Percentiles rank a stretch among this genome's conserved stretches.
phyloP scores from a whole-genome alignment of 1,139 yeast genomes.

The Yamadazyma diospyri region DNA sequence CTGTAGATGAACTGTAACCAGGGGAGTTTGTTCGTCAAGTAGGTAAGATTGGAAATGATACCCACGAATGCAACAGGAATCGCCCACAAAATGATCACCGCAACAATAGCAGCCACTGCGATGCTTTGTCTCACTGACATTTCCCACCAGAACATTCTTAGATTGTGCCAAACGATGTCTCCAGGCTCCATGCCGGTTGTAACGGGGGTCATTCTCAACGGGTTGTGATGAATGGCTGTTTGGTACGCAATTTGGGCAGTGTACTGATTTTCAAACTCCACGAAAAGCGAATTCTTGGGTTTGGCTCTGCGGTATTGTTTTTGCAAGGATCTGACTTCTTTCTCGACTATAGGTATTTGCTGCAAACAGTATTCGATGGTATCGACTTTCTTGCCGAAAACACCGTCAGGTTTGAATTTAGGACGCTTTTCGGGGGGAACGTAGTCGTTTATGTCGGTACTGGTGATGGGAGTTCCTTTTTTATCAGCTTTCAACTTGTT shows the following conservation, averaged over 20 bases:
- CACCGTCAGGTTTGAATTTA: slow-evolving; percentile 52
- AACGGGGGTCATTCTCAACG: slow-evolving; percentile 47
- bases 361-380: slow-evolving; percentile 57
- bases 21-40: slow-evolving; percentile 55
- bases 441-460: slow-evolving; percentile 53
- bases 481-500: slow-evolving; percentile 62
- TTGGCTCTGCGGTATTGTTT: slow-evolving; percentile 36
- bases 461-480: slow-evolving; percentile 46
- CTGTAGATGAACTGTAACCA: slow-evolving; percentile 61
- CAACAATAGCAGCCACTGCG: slow-evolving; percentile 56
- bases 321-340: slow-evolving; percentile 53
- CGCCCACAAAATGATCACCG: slow-evolving; percentile 73
- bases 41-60: slow-evolving; percentile 69
- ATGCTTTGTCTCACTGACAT: slow-evolving; percentile 56
- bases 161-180: slow-evolving; percentile 63
- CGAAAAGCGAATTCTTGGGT: slow-evolving; percentile 58
- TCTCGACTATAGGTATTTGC: slow-evolving; percentile 51
- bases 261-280: slow-evolving; percentile 68
- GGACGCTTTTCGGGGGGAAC: slow-evolving; percentile 81
- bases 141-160: slow-evolving; percentile 85
- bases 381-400: slow-evolving; percentile 56
- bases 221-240: slow-evolving; percentile 51
- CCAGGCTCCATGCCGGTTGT: slow-evolving; percentile 58
- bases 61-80: slow-evolving; percentile 86
- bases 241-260: slow-evolving; percentile 71